These are phyloP conservation scores for Hymenotorrendiella dingleyae DNA, from an alignment of 2,329 filamentous ascomycete genomes.

Conservation along the genomic window DNA sequence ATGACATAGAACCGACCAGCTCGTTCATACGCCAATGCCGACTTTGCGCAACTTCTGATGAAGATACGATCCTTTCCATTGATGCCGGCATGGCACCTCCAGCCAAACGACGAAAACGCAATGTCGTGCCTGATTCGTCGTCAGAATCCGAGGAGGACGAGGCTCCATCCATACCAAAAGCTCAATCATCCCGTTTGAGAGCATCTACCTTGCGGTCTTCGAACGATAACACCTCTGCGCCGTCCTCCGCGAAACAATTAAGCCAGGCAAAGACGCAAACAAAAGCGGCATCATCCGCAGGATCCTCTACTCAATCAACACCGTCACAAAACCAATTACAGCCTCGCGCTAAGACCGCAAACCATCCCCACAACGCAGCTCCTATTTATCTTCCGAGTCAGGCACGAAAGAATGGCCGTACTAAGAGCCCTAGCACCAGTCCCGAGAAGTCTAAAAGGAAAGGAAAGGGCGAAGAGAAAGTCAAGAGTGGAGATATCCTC, in stretches of 20 bases:
- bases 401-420: constrained; percentile 23
- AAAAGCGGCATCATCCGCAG: constrained; percentile 4
- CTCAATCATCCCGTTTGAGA: constrained; percentile 17
- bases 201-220: constrained; percentile 20
- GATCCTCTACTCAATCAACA: constrained; percentile 24
- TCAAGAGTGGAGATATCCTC: constrained; percentile 50
- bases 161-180: constrained; percentile 14
- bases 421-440: constrained; percentile 36
- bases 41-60: too few species aligned
- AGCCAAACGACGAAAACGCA: constrained; percentile 46
- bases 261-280: neutral
- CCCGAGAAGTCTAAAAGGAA: constrained; percentile 37
- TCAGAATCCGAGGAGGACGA: constrained; percentile 47
- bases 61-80: neutral
- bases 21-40: too few species aligned
- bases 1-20: too few species aligned
- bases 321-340: constrained; percentile 19
- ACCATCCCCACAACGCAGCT: constrained; percentile 25
- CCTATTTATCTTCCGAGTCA: constrained; percentile 27
- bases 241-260: too few species aligned
- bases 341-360: constrained; percentile 23
- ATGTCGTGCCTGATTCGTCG: constrained; percentile 36
- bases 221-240: neutral
- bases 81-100: constrained; percentile 29
- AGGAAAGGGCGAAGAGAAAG: constrained; percentile 43